phyloP scores from a whole-genome alignment of 2,329 filamentous ascomycete genomes.

The Alternaria infectoria region DNA sequence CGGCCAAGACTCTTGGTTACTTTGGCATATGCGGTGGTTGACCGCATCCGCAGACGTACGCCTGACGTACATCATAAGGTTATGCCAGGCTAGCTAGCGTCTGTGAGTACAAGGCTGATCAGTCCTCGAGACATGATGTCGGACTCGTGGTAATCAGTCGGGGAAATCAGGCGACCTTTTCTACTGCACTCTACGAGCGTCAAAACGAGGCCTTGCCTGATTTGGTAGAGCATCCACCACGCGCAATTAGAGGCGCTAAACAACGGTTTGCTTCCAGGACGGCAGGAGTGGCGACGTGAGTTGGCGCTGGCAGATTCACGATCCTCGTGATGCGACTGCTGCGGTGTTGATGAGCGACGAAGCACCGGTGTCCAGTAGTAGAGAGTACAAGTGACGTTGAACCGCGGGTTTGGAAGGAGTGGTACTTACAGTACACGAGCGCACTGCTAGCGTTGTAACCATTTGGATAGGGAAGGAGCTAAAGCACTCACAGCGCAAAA shows the following conservation, averaged over 20 bases:
- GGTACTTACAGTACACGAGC: not conserved
- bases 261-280: not conserved
- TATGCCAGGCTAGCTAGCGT: constrained; percentile 1
- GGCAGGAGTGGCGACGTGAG: not conserved
- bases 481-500: not conserved
- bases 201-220: not conserved
- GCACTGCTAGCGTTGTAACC: not conserved
- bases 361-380: not conserved
- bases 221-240: not conserved
- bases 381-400: constrained; percentile 1
- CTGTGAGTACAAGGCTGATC: constrained; percentile 1
- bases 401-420: not conserved
- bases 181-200: not conserved
- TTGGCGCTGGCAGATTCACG: constrained; percentile 9
- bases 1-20: not conserved
- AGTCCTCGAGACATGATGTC: constrained; percentile 2
- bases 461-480: not conserved
- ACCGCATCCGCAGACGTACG: not conserved
- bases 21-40: not conserved
- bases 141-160: not conserved
- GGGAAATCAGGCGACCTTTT: constrained; percentile 2
- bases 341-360: constrained; percentile 24
- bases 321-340: constrained; percentile 19
- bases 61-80: constrained; percentile 1
- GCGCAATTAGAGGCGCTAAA: not conserved